phyloP scores from a whole-genome alignment of 1,139 yeast species.

The Debaryomyces fabryi region DNA sequence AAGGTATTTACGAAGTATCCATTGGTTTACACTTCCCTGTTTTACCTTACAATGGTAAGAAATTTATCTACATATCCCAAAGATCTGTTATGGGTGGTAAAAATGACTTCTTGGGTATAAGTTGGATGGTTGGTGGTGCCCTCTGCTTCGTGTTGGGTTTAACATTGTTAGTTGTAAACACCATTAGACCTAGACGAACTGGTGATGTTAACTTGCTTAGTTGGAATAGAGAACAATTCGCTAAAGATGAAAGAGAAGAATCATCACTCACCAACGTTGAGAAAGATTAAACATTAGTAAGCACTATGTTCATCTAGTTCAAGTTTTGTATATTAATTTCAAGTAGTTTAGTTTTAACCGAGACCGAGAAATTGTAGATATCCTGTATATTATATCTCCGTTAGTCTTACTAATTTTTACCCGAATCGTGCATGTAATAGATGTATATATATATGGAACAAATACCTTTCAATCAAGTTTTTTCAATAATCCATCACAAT shows the following conservation, averaged over 20 bases:
- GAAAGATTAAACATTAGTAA: slow-evolving; percentile 1
- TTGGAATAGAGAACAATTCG: slow-evolving; percentile 59
- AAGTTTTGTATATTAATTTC: slow-evolving; percentile 1
- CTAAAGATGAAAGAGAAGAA: slow-evolving; percentile 23
- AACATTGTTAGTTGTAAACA: slow-evolving; percentile 59
- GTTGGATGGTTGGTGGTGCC: slow-evolving; percentile 94
- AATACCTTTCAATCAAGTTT: neutral
- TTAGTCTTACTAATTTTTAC: neutral
- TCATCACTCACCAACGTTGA: slow-evolving; percentile 4
- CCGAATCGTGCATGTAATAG: neutral
- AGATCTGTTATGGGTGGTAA: slow-evolving; percentile 90
- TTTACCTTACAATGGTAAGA: slow-evolving; percentile 76
- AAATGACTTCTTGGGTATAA: slow-evolving; percentile 81
- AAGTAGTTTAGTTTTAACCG: neutral
- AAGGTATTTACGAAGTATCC: slow-evolving; percentile 72
- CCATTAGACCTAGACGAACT: slow-evolving; percentile 68
- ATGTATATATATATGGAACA: neutral
- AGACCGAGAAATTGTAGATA: neutral
- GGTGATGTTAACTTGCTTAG: slow-evolving; percentile 74
- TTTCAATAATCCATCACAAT: neutral
- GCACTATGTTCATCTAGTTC: neutral
- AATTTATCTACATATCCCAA: slow-evolving; percentile 77
- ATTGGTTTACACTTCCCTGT: slow-evolving; percentile 92
- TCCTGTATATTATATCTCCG: slow-evolving; percentile 2
- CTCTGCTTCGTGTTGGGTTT: slow-evolving; percentile 69